Conservation (phyloP, 371 early-diverging fungal species). For the Dichotomocladium elegans region DNA sequence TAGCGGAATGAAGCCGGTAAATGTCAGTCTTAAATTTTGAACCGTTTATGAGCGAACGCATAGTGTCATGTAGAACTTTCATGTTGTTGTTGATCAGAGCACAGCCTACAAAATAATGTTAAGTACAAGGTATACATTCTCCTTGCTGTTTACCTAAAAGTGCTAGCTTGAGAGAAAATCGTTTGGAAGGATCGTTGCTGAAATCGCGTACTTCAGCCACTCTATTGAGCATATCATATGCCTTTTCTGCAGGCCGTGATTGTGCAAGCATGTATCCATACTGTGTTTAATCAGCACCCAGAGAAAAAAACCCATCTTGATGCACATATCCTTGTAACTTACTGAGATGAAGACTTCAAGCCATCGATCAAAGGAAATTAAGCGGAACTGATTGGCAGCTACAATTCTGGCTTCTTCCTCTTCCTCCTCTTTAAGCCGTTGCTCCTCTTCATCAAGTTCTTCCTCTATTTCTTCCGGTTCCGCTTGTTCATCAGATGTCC, state of each 20-base stretch:
- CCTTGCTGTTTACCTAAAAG: too few species aligned
- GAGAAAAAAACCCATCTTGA: not conserved
- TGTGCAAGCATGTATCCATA: conserved; percentile 59
- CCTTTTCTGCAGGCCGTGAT: conserved; percentile 56
- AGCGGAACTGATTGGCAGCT: conserved; percentile 38
- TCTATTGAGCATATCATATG: conserved; percentile 56
- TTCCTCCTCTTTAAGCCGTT: conserved; percentile 19
- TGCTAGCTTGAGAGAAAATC: conserved; percentile 50
- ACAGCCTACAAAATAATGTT: conserved; percentile 27
- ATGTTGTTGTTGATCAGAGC: conserved; percentile 41
- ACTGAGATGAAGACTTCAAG: conserved; percentile 60
- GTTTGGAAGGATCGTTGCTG: conserved; percentile 49
- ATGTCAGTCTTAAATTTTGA: conserved; percentile 43
- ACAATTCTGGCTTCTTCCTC: conserved; percentile 15
- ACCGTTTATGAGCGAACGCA: conserved; percentile 45
- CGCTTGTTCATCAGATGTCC: conserved; percentile 2
- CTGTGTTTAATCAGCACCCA: conserved; percentile 15
- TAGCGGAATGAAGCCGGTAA: conserved; percentile 54
- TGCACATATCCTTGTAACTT: conserved; percentile 1
- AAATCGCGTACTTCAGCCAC: conserved; percentile 66
- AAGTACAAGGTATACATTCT: too few species aligned
- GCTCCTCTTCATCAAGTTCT: conserved; percentile 26
- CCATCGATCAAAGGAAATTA: conserved; percentile 62
- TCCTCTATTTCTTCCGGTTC: conserved; percentile 11
- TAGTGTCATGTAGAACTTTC: conserved; percentile 30